Evolutionary conservation across 2,329 filamentous ascomycete genomes (phyloP).

Genomic region (Paecilomyces fulvus): DNA sequence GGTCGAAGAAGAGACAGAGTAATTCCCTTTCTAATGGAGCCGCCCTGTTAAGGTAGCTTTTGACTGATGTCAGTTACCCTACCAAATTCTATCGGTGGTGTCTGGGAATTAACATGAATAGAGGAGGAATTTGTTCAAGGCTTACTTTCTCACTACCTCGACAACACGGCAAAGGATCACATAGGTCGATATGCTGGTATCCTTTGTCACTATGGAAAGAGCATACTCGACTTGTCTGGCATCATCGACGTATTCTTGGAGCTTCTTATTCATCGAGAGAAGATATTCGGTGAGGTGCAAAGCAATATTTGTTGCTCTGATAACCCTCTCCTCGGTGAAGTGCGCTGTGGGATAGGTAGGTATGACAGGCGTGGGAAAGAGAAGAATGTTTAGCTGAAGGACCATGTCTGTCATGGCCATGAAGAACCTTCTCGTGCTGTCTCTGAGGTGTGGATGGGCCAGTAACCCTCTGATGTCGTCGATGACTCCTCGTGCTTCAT

Average conservation of each 20-base stretch:
- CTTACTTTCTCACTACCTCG: constrained; percentile 13
- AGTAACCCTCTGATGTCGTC: constrained; percentile 11
- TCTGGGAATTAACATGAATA: neutral
- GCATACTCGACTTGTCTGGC: constrained; percentile 4
- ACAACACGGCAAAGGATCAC: constrained; percentile 12
- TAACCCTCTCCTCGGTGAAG: constrained; percentile 4
- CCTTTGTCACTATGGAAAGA: constrained; percentile 6
- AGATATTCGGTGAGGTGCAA: constrained; percentile 10
- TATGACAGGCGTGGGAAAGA: constrained; percentile 10
- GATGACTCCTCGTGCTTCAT: constrained; percentile 4
- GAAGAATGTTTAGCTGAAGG: constrained; percentile 13
- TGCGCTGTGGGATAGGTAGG: constrained; percentile 6
- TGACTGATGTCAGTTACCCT: neutral
- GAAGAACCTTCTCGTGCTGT: constrained; percentile 10
- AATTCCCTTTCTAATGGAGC: constrained; percentile 13
- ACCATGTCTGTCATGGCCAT: constrained; percentile 13
- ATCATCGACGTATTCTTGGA: constrained; percentile 6
- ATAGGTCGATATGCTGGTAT: constrained; percentile 1
- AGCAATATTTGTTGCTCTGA: constrained; percentile 5
- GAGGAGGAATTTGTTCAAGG: neutral
- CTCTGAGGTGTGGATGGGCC: constrained; percentile 6
- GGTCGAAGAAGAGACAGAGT: constrained; percentile 12
- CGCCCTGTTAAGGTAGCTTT: constrained; percentile 14
- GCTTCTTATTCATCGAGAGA: constrained; percentile 7
- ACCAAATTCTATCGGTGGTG: neutral